Base-by-base conservation (phyloP, 1,284 basidiomycete species). In the Coniferiporia sulphurascens region DNA sequence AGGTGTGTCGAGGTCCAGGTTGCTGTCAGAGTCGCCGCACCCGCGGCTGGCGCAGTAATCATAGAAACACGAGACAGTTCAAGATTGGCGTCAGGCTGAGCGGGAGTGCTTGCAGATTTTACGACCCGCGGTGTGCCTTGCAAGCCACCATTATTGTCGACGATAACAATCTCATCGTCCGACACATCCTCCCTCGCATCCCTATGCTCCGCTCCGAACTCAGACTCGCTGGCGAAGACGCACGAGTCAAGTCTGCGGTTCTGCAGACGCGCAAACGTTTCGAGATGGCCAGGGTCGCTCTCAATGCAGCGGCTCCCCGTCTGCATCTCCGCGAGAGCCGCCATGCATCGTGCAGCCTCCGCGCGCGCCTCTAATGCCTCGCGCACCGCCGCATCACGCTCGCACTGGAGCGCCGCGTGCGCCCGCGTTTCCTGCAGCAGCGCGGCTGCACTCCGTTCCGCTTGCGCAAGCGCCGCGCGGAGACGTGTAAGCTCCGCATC, bases 151-250 rank as follows among this genome's bases (percentile, higher is more conserved):
- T 10, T 5, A 22, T 27, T 9, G 59, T 57, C 17, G 43, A 61
- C 35, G 43, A 61, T 61, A n/a, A 61, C 43, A 15, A 61, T 41
- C 19, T 55, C 57, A 19, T 61, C 59, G 13, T 61, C 59, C 4
- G 55, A 50, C 34, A 19, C 38, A 8, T 55, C 58, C 21, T n/a
- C 6, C 8, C 21, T 38, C 48, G 9, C 35, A 9, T 38, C 48
- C 43, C 7, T 19, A 46, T 55, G 21, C 35, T 12, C 38, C 9
- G 32, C 17, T n/a, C 13, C 34, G 19, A 56, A 9, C 44, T 59
- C 58, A 27, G 34, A n/a, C 8, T 52, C 51, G 17, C 52, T 57
- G 7, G 41, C 21, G 43, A 61, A 57, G 49, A 57, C 48, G 46
- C 55, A 57, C 7, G 59, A 61, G 15, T 61, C 59, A 1, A 61